phyloP scores from a whole-genome alignment of 768 basidiomycete species.

The Termitomyces sp. region DNA sequence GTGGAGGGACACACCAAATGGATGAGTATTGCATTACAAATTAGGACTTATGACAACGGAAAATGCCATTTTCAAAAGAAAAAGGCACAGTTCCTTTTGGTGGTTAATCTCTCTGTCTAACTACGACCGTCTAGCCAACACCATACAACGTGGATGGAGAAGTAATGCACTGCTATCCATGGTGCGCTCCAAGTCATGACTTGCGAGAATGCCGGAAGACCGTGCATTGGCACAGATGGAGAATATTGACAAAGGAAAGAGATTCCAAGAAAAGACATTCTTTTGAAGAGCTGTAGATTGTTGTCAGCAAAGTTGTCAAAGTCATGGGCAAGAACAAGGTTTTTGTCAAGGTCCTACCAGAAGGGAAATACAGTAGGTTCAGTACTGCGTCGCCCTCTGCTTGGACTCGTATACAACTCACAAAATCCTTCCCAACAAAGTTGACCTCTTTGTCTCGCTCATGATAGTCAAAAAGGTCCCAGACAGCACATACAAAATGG shows the following conservation, averaged over 20 bases:
- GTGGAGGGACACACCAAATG: too few species aligned
- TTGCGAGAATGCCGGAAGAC: slow-evolving; percentile 63
- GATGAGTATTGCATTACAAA: too few species aligned
- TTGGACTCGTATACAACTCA: slow-evolving; percentile 96
- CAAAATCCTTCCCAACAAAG: slow-evolving; percentile 95
- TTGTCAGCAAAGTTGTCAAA: too few species aligned
- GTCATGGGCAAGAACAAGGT: too few species aligned
- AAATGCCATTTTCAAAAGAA: too few species aligned
- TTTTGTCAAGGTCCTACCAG: slow-evolving; percentile 95
- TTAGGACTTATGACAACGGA: too few species aligned
- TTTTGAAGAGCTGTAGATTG: too few species aligned
- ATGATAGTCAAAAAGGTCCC: slow-evolving; percentile 99
- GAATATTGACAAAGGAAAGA: slow-evolving; percentile 21
- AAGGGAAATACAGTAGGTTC: slow-evolving; percentile 97
- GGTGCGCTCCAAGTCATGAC: slow-evolving; percentile 61
- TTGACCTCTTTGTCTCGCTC: slow-evolving; percentile 94
- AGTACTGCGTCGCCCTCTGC: slow-evolving; percentile 74
- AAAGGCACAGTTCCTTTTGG: too few species aligned
- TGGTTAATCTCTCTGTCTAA: too few species aligned
- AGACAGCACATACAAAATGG: too few species aligned
- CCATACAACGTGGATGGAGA: slow-evolving; percentile 97
- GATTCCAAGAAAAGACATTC: slow-evolving; percentile 17
- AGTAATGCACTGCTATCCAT: slow-evolving; percentile 68
- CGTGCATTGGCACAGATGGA: slow-evolving; percentile 36
- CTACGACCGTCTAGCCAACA: too few species aligned